These are phyloP conservation scores for Sanghuangporus sanghuang DNA, from an alignment of 1,284 basidiomycete species.

Conservation along the genomic window DNA sequence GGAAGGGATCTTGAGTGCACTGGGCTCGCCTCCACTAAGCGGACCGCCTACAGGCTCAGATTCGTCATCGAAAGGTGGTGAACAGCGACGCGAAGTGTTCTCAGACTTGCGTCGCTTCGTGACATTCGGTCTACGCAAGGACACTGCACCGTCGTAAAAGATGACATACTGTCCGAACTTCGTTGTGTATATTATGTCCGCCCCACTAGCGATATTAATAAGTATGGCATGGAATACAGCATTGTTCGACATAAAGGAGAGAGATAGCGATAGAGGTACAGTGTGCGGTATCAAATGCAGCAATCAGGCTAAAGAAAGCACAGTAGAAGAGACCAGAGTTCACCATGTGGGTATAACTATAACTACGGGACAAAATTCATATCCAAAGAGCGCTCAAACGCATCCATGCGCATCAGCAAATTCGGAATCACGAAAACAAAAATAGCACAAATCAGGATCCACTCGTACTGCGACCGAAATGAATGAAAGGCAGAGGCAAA, in stretches of 20 bases:
- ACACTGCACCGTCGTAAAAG: conserved; percentile 38
- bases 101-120: conserved; percentile 83
- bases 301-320: background rate
- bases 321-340: background rate
- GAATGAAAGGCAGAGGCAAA: conserved; percentile 13
- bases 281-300: background rate
- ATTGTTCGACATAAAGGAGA: background rate
- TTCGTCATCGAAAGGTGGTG: conserved; percentile 35
- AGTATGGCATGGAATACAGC: background rate
- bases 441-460: background rate
- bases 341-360: background rate
- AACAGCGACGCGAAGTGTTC: conserved; percentile 71
- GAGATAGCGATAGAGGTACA: background rate
- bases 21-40: conserved; percentile 53
- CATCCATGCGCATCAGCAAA: background rate
- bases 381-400: background rate
- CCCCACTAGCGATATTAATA: background rate
- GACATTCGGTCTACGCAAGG: conserved; percentile 76
- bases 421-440: no score
- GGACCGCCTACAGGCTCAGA: conserved; percentile 48
- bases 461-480: conserved; percentile 12
- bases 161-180: background rate
- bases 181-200: conserved; percentile 3
- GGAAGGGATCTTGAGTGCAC: conserved; percentile 51
- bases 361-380: background rate